Base-by-base conservation (phyloP, 2,329 filamentous ascomycete species). In the Ceratocystis diversiconidia region DNA sequence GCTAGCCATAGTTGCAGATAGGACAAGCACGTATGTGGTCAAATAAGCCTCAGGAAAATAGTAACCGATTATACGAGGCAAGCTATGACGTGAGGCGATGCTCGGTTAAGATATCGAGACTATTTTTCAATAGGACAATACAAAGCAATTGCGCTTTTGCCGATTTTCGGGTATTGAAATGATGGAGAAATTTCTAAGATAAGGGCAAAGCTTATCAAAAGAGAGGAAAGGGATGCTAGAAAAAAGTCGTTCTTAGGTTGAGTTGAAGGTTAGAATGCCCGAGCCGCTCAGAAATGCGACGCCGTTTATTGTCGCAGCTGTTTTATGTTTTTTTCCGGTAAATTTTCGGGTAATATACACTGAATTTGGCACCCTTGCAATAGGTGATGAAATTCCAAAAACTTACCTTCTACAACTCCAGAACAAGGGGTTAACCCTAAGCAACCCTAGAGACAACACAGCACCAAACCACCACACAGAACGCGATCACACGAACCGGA, bases 1-100 rank as follows among this genome's bases (percentile, higher is more conserved):
- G 36, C 50, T 32, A 32, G 61, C 36, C 63, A 65, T 65, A 25
- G 36, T 62, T 5, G 44, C 10, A 48, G 41, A 46, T 10, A 25
- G 2, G 12, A 1, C 55, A 30, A 28, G 55, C 17, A 15, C 22
- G 22, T 41, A 15, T 41, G 12, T 15, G 36, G 36, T 1, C 36
- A 41, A 41, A 41, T 15, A 41, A 15, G 1, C 10, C 10, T 5
- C 10, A 12, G 3, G 36, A 41, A 41, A 41, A 41, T 41, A 15
- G 36, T 5, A 41, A 4, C 36, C 36, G 10, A 41, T 52, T 25
- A 15, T 52, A 12, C 8, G 48, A 52, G 22, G 25, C 48, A 52
- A n/a, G 36, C 8, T 52, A 52, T 52, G 48, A 52, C 48, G 48
- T 52, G 48, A 28, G 28, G 48, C 22, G 48, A 15, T 52, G 48